These are phyloP conservation scores for Luffa acutangula DNA, from an alignment of 306 rosid genomes.

Conservation along the genomic window DNA sequence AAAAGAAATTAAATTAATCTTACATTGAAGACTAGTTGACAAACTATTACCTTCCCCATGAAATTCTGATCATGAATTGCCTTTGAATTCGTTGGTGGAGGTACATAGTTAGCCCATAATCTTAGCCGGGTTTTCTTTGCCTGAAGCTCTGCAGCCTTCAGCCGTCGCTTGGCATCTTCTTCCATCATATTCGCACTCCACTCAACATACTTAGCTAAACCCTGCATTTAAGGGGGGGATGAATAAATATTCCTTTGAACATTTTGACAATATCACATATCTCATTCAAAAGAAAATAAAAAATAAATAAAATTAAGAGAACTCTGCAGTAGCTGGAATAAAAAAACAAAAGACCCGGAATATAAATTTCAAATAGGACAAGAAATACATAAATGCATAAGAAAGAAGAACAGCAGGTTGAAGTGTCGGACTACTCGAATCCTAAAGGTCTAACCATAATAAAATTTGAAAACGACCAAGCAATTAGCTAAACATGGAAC, in stretches of 20 bases:
- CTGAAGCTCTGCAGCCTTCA: conserved; percentile 79
- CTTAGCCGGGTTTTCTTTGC: conserved; percentile 72
- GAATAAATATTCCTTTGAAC: background rate
- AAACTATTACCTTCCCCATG: conserved; percentile 71
- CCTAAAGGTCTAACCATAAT: background rate
- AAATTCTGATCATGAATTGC: conserved; percentile 95
- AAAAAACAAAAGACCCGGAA: background rate
- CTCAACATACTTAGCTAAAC: conserved; percentile 81
- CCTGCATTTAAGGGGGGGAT: conserved; percentile 26
- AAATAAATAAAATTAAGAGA: background rate
- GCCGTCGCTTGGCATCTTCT: conserved; percentile 77
- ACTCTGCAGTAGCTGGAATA: background rate
- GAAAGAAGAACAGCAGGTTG: background rate
- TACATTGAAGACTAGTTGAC: background rate
- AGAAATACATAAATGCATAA: background rate
- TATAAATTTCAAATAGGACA: background rate
- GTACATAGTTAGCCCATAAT: conserved; percentile 85
- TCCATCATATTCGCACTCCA: conserved; percentile 99
- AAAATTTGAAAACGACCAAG: background rate
- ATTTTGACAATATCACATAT: background rate
- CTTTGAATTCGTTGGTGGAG: conserved; percentile 86
- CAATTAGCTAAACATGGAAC: background rate
- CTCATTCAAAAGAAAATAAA: background rate
- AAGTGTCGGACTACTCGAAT: background rate
- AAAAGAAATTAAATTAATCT: background rate